These are phyloP conservation scores for Agarophyton chilense DNA, from an alignment of 23 red algal genomes.

Conservation along the genomic window DNA sequence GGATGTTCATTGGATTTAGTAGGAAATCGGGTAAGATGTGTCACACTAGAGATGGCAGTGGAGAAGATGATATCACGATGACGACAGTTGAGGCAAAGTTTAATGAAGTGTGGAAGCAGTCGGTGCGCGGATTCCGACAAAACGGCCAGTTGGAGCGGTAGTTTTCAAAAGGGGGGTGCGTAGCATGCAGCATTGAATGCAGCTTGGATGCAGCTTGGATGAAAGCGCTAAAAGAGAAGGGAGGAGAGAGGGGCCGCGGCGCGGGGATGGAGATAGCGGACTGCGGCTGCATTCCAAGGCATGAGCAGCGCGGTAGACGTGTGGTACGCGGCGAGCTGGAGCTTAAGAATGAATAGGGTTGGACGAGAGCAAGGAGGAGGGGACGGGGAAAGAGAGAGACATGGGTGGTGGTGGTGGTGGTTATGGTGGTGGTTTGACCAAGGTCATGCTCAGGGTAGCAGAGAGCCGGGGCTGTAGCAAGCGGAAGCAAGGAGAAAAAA, in stretches of 20 bases:
- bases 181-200: not conserved
- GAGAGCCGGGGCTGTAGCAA: not conserved
- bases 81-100: too few relatives aligned
- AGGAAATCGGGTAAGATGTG: too few relatives aligned
- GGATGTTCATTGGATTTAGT: too few relatives aligned
- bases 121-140: conserved; percentile 2
- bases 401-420: not conserved
- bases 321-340: too few relatives aligned
- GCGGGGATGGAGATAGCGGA: not conserved
- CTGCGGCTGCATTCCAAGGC: conserved; percentile 35
- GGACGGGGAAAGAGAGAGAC: not conserved
- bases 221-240: conserved; percentile 8
- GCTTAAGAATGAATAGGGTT: too few relatives aligned
- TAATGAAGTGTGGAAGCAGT: conserved; percentile 45
- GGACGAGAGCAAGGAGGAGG: not conserved
- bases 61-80: too few relatives aligned
- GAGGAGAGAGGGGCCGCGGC: conserved; percentile 34
- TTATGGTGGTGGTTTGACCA: not conserved
- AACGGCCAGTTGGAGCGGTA: conserved; percentile 50
- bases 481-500: not conserved
- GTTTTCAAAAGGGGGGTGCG: conserved; percentile 25
- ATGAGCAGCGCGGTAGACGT: conserved; percentile 29
- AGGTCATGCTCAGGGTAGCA: not conserved
- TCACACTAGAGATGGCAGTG: too few relatives aligned
- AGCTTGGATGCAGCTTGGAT: conserved; percentile 18